Conservation (phyloP, 2,329 filamentous ascomycete species). For the Penicillium paneum region DNA sequence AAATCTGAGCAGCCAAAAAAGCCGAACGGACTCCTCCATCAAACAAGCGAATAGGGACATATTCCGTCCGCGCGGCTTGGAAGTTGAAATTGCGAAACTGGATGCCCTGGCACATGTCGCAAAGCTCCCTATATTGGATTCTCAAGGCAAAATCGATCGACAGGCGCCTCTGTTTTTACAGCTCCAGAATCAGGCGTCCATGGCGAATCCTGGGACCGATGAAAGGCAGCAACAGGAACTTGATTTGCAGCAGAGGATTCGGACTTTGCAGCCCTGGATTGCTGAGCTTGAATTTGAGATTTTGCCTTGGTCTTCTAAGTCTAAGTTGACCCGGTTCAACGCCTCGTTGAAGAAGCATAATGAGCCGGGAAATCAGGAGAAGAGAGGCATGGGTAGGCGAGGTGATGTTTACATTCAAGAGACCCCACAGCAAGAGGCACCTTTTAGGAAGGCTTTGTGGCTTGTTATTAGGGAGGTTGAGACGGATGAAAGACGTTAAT, state of each 20-base stretch:
- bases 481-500: not conserved
- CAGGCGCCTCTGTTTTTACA: constrained; percentile 17
- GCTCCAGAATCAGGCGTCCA: constrained; percentile 1
- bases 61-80: constrained; percentile 24
- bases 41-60: constrained; percentile 26
- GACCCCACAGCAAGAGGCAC: not conserved
- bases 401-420: not conserved
- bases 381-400: not conserved
- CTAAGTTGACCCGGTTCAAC: constrained; percentile 24
- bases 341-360: constrained; percentile 24
- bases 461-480: constrained; percentile 15
- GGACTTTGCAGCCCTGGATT: constrained; percentile 27
- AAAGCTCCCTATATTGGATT: constrained; percentile 26
- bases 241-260: constrained; percentile 14
- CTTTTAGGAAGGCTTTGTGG: constrained; percentile 17
- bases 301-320: constrained; percentile 22
- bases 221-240: constrained; percentile 8
- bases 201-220: not conserved
- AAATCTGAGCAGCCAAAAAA: constrained; percentile 21
- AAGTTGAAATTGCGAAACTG: constrained; percentile 27
- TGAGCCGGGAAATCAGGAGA: not conserved
- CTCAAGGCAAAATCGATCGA: constrained; percentile 22
- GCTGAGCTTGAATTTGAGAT: constrained; percentile 22
- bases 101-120: constrained; percentile 28
- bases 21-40: constrained; percentile 22